Conservation (phyloP, 2,329 filamentous ascomycete species). For the Leptographium galeiforme region DNA sequence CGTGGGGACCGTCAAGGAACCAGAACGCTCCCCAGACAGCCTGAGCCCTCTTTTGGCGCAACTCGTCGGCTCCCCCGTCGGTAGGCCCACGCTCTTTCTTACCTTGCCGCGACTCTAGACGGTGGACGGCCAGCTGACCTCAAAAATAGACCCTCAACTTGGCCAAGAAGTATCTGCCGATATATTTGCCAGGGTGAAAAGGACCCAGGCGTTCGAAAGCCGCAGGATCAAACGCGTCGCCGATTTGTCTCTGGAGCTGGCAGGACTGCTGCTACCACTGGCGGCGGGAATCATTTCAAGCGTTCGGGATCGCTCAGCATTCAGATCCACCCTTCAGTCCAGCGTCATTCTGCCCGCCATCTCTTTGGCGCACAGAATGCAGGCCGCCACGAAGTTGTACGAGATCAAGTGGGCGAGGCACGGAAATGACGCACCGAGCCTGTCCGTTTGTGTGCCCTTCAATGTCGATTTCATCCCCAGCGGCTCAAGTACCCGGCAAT, state of each 20-base stretch:
- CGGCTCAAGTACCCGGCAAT: not conserved
- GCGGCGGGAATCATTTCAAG: not conserved
- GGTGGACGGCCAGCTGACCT: not conserved
- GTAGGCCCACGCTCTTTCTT: not conserved
- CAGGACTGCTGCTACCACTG: not conserved
- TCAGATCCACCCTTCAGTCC: not conserved
- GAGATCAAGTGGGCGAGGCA: not conserved
- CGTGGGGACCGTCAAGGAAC: not conserved
- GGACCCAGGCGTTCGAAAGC: not conserved
- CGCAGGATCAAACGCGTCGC: not conserved
- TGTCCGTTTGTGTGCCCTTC: not conserved
- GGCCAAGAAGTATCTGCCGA: too few relatives aligned
- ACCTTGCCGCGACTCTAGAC: not conserved
- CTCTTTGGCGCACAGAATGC: not conserved
- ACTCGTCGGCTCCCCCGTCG: not conserved
- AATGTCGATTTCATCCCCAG: too few relatives aligned
- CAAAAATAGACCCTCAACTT: not conserved
- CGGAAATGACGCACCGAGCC: not conserved
- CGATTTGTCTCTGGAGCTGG: not conserved
- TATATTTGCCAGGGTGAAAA: not conserved
- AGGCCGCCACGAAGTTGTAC: not conserved
- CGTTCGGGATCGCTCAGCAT: too few relatives aligned
- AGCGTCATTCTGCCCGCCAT: not conserved
- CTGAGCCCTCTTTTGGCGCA: not conserved
- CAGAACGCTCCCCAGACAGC: not conserved